phyloP scores from a whole-genome alignment of 805 yeast genomes.

The Candida ovalis region DNA sequence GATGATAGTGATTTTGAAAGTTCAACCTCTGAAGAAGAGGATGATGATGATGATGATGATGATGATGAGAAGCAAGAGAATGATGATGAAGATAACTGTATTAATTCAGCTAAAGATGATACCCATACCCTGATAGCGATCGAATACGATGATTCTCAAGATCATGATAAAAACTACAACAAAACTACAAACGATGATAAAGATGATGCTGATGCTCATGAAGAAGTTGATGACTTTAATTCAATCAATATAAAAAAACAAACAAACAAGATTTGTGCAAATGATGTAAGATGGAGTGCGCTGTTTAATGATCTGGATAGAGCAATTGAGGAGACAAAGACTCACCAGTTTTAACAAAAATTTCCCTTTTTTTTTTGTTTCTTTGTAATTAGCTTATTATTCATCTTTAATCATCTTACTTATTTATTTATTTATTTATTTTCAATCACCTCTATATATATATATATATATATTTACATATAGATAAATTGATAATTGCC shows the following conservation, averaged over 20 bases:
- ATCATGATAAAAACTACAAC: background rate
- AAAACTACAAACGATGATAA: slow-evolving; percentile 2
- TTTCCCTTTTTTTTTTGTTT: background rate
- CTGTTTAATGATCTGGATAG: slow-evolving; percentile 19
- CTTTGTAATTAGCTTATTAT: too few species aligned
- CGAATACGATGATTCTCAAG: background rate
- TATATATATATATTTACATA: too few species aligned
- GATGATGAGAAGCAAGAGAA: background rate
- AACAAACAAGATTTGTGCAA: background rate
- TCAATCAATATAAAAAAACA: background rate
- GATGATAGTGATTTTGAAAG: slow-evolving; percentile 32
- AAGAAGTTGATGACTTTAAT: background rate
- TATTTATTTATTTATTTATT: too few species aligned
- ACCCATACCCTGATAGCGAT: background rate
- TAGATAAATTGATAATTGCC: too few species aligned
- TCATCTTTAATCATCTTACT: too few species aligned
- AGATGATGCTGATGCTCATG: background rate
- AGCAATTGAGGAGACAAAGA: slow-evolving; percentile 21
- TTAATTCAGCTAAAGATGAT: background rate
- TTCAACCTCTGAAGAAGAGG: slow-evolving; percentile 15
- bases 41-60: slow-evolving; percentile 3
- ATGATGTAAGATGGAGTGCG: slow-evolving; percentile 16
- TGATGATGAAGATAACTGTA: background rate
- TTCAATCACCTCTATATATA: too few species aligned
- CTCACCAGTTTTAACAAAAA: background rate